Base-by-base conservation (phyloP, 177 flowering plant species). In the Vitis hybrid region DNA sequence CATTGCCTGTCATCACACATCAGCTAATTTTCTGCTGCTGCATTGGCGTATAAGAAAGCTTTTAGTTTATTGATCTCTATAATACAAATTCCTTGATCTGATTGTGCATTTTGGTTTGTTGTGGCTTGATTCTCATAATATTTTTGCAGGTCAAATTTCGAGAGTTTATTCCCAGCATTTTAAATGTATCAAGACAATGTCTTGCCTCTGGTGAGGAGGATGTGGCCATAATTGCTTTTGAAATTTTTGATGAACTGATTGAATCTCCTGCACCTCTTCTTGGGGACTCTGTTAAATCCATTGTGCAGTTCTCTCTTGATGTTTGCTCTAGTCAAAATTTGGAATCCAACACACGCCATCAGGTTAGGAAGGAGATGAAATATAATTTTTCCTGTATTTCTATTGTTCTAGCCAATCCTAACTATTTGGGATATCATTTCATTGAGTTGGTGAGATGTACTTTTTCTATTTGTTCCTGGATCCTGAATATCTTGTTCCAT, bases 241-340 rank as follows among this genome's bases (percentile, higher is more conserved):
- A 94, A 81, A 94, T 94, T 53, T 94, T 94, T 86, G 98, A 94
- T 83, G 98, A 94, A 82, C 82, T 92, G 52, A 91, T 94, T 75
- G 98, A 94, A 77, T 94, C 98, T 68, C 97, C 98, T 53, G 98
- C 97, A 45, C 98, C 98, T 66, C 90, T 94, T 78, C 97, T 93
- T 73, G 98, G 98, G 68, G 97, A 93, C 49, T 91, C 96, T 65
- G 91, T 94, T 26, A 88, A 80, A 84, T 85, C 98, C 63, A 94
- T 94, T 63, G 96, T 94, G 63, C 96, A 94, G 64, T 94, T 94
- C 76, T 91, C 99, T 74, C 98, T 94, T 84, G 99, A 94, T 79
- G 99, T 94, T 82, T 86, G 91, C 82, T 91, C 97, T 48, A 89
- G 86, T 79, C 85, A 85, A 72, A 93, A 80, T 76, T 76, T 94